Base-by-base conservation (phyloP, 257 asterid genomes). In the Jaltomata sinuosa region DNA sequence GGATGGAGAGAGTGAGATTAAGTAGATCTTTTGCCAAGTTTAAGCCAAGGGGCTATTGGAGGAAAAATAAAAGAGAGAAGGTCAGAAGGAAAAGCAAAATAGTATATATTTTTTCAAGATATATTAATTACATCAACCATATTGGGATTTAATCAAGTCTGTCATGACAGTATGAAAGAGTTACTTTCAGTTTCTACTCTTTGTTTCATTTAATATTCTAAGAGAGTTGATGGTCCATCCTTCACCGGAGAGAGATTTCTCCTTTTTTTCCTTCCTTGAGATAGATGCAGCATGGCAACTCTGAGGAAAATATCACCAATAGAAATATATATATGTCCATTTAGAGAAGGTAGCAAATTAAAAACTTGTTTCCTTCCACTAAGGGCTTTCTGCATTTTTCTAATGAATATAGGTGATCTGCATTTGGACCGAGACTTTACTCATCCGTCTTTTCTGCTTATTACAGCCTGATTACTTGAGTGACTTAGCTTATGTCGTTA, bases 401-500 rank as follows among this genome's bases (percentile, higher is more conserved):
- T 8, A 32, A 34, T 68, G 18, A 68, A 68, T 68, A 40, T 36
- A 77, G 2, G 27, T 34, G n/a, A 27, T 29, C 62, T 77, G 81
- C 81, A 77, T 49, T 11, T 8, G 81, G 81, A 29, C 27, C 7
- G 3, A 49, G 36, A 50, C 38, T 38, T 67, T 50, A 65, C 78
- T 82, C 49, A 64, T 67, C 34, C 47, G n/a, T 50, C 47, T 47
- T 67, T 77, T 83, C 67, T 67, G 34, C 80, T 67, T 65, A 27
- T 83, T 19, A 52, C 92, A 95, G 98, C 98, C 97, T 67, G 98
- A 95, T 82, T 89, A 91, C 91, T 89, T 95, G 93, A 94, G 90
- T 71, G 98, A 95, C 86, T 89, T 95, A 83, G 91, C 98, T 45
- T 92, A 88, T 85, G 92, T 90, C 74, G 92, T 95, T 65, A 94